Base-by-base conservation (phyloP, 257 asterid species). In the Fraxinus americana region DNA sequence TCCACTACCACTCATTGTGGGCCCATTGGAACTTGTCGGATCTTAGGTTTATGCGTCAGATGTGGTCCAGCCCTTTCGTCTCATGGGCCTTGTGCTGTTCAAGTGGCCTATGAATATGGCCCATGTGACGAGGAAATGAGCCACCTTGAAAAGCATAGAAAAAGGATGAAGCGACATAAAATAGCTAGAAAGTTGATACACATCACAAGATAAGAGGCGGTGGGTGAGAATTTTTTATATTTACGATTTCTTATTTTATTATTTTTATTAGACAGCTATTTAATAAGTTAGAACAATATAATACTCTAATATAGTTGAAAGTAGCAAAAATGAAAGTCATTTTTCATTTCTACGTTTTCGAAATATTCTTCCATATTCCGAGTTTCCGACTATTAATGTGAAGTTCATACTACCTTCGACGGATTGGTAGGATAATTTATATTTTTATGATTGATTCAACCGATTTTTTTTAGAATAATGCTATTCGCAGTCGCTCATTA, bases 11-110 rank as follows among this genome's bases (percentile, higher is more conserved):
- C 41, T 19, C 11, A 17, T 59, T 70, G 32, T 72, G 63, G 82
- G 43, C 76, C 81, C 73, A 65, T 71, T 70, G 29, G 10, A 25
- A 8, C 29, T 67, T 80, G 88, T 82, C 87, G 82, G 84, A 57
- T 32, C 14, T 34, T 71, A 72, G 83, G 87, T 50, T 25, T 9
- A 0, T 80, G 7, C 14, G 39, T 77, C 88, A 86, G 71, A 68
- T 75, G 88, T 79, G 83, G 86, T 29, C 87, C 76, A 78, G 69
- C 43, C 11, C 52, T 19, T 65, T 27, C 8, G 59, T 23, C 8
- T 5, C 23, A 12, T 75, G 83, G 86, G 77, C 88, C 83, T 32
- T 4, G 3, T 43, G 75, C 10, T 35, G 71, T 61, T 1, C 50
- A 25, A 48, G 16, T 66, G 66, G 71, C 81, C 72, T 23, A 45